These are phyloP conservation scores for Wickerhamiella vanderwaltii DNA, from an alignment of 805 yeast genomes.

Conservation along the genomic window DNA sequence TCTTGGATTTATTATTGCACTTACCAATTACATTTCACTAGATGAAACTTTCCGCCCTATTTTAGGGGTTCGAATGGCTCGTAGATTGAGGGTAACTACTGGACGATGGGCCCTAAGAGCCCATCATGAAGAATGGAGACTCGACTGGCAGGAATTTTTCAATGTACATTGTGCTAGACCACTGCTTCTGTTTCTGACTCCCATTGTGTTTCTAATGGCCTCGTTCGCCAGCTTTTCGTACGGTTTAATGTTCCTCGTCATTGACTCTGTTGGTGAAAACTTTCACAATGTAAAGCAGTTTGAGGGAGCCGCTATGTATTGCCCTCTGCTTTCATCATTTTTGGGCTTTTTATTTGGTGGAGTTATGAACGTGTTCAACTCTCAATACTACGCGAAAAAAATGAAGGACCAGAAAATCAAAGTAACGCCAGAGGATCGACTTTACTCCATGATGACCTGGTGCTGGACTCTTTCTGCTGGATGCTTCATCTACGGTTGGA, in stretches of 20 bases:
- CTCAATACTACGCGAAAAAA: conserved; percentile 22
- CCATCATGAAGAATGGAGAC: conserved; percentile 75
- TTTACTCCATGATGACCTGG: conserved; percentile 41
- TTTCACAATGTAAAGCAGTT: conserved; percentile 27
- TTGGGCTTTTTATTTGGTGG: conserved; percentile 28
- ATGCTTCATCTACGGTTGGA: conserved; percentile 53
- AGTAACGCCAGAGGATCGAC: conserved; percentile 42
- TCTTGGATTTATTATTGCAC: conserved; percentile 27
- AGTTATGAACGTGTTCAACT: conserved; percentile 21
- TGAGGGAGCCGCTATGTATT: conserved; percentile 25
- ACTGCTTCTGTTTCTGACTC: conserved; percentile 51
- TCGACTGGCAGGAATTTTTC: conserved; percentile 55
- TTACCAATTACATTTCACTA: conserved; percentile 29
- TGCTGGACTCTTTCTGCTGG: conserved; percentile 41
- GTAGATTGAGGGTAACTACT: conserved; percentile 54
- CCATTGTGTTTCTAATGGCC: conserved; percentile 33
- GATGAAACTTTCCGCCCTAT: conserved; percentile 31
- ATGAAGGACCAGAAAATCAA: not conserved
- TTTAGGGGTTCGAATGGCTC: conserved; percentile 55
- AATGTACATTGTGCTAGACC: conserved; percentile 70
- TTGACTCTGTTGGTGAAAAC: conserved; percentile 32
- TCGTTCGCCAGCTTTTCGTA: conserved; percentile 34
- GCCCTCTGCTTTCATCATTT: conserved; percentile 28
- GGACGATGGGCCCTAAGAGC: conserved; percentile 78
- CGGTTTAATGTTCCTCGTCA: conserved; percentile 33